Percentiles rank a stretch among this genome's conserved stretches.
phyloP scores from a whole-genome alignment of 257 asterid species.

The Anisodus acutangulus region DNA sequence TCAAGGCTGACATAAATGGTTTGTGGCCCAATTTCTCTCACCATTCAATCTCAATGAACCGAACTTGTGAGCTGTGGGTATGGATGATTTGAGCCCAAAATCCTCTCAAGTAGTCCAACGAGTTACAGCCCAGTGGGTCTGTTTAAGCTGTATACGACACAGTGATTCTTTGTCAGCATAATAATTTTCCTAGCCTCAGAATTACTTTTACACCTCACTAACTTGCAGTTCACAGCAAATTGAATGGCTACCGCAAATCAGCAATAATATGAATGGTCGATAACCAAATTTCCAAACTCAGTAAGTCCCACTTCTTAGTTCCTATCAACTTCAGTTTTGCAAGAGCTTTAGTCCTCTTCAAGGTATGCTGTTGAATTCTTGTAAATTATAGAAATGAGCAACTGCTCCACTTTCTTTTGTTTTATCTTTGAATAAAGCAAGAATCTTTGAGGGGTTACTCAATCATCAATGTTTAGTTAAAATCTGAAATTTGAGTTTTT shows the following conservation, averaged over 20 bases:
- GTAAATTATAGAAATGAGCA: neutral
- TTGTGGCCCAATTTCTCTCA: neutral
- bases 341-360: neutral
- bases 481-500: conserved; percentile 25
- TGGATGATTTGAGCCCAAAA: conserved; percentile 17
- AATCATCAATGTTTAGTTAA: conserved; percentile 30
- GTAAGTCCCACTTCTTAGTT: neutral
- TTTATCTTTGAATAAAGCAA: neutral
- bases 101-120: neutral
- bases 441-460: neutral
- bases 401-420: neutral
- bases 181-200: neutral
- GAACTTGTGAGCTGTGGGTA: neutral
- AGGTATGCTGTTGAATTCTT: neutral
- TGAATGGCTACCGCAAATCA: neutral
- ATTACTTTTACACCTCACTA: conserved; percentile 21
- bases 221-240: neutral
- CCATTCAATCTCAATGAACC: neutral
- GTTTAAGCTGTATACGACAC: neutral
- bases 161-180: neutral
- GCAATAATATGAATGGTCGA: conserved; percentile 22
- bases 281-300: neutral
- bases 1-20: neutral
- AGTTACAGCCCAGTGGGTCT: neutral
- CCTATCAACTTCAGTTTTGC: neutral